These are phyloP conservation scores for Trichophyton equinum DNA, from an alignment of 2,329 filamentous ascomycete species.

Conservation along the genomic window DNA sequence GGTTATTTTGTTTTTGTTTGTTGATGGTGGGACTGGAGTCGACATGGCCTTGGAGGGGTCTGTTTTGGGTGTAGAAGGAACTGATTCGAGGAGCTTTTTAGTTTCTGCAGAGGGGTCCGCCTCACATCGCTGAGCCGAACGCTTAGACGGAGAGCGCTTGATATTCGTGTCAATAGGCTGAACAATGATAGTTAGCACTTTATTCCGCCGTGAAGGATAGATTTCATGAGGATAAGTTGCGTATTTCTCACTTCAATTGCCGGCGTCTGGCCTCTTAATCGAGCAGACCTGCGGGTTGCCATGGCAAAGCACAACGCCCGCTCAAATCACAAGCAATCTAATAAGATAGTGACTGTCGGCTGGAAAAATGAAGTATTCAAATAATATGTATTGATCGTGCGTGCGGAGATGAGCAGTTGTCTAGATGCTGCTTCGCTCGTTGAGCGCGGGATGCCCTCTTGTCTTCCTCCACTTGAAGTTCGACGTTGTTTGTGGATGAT, in stretches of 20 bases:
- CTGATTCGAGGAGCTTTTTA: background rate
- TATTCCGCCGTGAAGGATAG: constrained; percentile 2
- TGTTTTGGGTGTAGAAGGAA: constrained; percentile 10
- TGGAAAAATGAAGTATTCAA: no score
- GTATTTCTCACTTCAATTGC: constrained; percentile 21
- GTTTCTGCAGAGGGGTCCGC: background rate
- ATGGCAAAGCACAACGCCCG: constrained; percentile 15
- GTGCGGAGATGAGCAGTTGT: background rate
- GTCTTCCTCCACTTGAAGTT: background rate
- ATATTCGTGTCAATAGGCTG: background rate
- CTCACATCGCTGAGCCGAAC: background rate
- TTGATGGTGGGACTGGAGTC: constrained; percentile 19
- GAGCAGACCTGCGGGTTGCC: constrained; percentile 32
- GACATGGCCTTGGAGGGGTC: constrained; percentile 21
- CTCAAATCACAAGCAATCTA: background rate
- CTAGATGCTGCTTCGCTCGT: background rate
- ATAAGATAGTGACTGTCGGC: background rate
- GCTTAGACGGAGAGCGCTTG: background rate
- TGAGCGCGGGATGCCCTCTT: background rate
- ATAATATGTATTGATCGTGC: no score
- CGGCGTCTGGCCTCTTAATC: constrained; percentile 24
- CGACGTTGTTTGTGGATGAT: background rate
- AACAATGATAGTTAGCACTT: constrained; percentile 12
- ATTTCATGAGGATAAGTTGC: background rate
- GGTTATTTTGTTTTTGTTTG: constrained; percentile 23